Conservation (phyloP, 306 rosid genomes). For the Cicer judaicum region DNA sequence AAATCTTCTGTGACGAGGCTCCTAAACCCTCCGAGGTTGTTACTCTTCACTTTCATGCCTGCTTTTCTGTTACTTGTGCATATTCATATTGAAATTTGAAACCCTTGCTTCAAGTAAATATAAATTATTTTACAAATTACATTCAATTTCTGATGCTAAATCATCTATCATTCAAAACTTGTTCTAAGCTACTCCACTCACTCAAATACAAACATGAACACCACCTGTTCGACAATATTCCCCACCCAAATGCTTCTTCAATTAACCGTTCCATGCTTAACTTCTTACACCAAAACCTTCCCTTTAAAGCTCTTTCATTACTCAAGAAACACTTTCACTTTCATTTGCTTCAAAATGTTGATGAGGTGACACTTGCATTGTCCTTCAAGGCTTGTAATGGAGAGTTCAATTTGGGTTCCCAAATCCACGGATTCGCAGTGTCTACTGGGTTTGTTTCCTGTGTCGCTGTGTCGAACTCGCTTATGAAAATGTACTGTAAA, state of each 20-base stretch:
- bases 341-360: conserved; percentile 43
- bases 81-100: no score
- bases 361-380: conserved; percentile 61
- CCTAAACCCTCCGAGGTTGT: conserved; percentile 82
- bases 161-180: background rate
- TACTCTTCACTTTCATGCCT: background rate
- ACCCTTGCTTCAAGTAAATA: background rate
- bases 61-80: background rate
- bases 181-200: conserved; percentile 34
- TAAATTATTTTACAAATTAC: no score
- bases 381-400: conserved; percentile 82
- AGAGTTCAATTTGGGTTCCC: conserved; percentile 57
- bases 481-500: conserved; percentile 83
- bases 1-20: conserved; percentile 91
- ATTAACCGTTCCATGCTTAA: conserved; percentile 57
- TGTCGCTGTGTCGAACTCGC: conserved; percentile 65
- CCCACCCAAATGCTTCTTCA: conserved; percentile 52
- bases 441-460: conserved; percentile 57
- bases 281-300: conserved; percentile 54
- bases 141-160: background rate
- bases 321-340: conserved; percentile 53
- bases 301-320: conserved; percentile 56
- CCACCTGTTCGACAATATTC: conserved; percentile 60
- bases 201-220: conserved; percentile 52
- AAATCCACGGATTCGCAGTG: conserved; percentile 62